Evolutionary conservation across 2,329 filamentous ascomycete species (phyloP).

Genomic region (Bretziella fagacearum): DNA sequence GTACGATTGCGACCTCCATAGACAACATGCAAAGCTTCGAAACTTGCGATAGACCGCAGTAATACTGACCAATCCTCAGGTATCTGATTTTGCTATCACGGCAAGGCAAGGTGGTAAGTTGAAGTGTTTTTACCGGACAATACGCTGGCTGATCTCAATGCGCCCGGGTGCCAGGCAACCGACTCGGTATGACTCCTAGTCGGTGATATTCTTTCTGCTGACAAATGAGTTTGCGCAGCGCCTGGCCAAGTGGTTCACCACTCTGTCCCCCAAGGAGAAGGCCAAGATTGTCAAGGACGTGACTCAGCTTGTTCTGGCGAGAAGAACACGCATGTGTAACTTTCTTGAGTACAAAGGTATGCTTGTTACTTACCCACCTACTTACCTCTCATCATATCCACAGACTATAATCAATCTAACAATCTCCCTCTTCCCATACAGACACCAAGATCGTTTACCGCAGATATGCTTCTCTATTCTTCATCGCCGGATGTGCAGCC

Average conservation of each 20-base stretch:
- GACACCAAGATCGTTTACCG: slow-evolving; percentile 98
- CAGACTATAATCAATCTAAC: background rate
- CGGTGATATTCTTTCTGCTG: background rate
- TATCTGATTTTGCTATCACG: slow-evolving; percentile 94
- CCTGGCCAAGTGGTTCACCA: slow-evolving; percentile 98
- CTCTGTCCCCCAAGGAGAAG: slow-evolving; percentile 92
- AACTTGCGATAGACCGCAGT: background rate
- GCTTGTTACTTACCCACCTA: slow-evolving; percentile 1
- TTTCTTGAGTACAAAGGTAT: slow-evolving; percentile 98
- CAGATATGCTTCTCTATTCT: slow-evolving; percentile 96
- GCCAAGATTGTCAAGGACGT: slow-evolving; percentile 99
- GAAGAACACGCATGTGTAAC: slow-evolving; percentile 98
- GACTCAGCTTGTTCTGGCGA: slow-evolving; percentile 86
- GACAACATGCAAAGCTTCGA: background rate
- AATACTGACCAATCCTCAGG: slow-evolving; percentile 31
- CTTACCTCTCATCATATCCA: slow-evolving; percentile 8
- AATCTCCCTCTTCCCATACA: slow-evolving; percentile 24
- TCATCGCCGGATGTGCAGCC: slow-evolving; percentile 94
- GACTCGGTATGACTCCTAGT: no score
- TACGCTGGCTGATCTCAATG: background rate
- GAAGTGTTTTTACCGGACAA: background rate
- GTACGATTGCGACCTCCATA: slow-evolving; percentile 18
- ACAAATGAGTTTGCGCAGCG: slow-evolving; percentile 39
- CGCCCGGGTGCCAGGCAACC: no score
- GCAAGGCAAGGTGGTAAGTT: slow-evolving; percentile 94